Evolutionary conservation across 2,329 filamentous ascomycete species (phyloP).

Genomic region (Aureobasidium subglaciale): DNA sequence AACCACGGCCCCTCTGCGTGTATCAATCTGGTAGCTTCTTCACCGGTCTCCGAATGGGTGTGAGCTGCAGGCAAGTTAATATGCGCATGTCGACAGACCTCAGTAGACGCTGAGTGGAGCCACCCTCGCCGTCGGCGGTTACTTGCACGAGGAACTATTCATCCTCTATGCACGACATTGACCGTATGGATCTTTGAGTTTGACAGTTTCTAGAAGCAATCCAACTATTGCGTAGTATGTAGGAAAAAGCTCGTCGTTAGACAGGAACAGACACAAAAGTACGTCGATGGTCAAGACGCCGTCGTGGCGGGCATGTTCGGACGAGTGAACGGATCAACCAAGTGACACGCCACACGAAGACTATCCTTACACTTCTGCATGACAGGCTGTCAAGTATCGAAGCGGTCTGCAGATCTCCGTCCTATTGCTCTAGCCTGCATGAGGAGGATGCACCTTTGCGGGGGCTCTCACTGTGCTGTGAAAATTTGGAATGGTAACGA

Average conservation of each 20-base stretch:
- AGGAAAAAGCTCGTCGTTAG: neutral
- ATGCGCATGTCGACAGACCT: neutral
- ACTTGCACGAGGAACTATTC: neutral
- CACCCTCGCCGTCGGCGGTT: conserved; percentile 7
- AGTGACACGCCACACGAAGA: conserved; percentile 4
- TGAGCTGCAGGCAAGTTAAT: conserved; percentile 6
- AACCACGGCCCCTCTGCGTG: neutral
- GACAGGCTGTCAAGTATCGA: conserved; percentile 11
- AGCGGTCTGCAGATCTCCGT: conserved; percentile 12
- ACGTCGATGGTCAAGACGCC: neutral
- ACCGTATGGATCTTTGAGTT: neutral
- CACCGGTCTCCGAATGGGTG: neutral
- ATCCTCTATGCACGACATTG: conserved; percentile 10
- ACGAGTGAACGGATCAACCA: neutral
- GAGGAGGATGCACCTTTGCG: conserved; percentile 3
- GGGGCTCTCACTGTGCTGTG: conserved; percentile 1
- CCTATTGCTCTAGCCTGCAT: conserved; percentile 7
- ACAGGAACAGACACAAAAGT: neutral
- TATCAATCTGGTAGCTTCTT: neutral
- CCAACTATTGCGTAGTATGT: neutral
- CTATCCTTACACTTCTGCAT: conserved; percentile 6
- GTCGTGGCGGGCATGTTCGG: conserved; percentile 6
- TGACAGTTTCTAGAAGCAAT: conserved; percentile 8
- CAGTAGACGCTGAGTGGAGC: neutral
- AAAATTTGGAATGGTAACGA: conserved; percentile 1